Evolutionary conservation across 495 filamentous ascomycete genomes (phyloP).

Genomic region (Aspergillus baeticus): DNA sequence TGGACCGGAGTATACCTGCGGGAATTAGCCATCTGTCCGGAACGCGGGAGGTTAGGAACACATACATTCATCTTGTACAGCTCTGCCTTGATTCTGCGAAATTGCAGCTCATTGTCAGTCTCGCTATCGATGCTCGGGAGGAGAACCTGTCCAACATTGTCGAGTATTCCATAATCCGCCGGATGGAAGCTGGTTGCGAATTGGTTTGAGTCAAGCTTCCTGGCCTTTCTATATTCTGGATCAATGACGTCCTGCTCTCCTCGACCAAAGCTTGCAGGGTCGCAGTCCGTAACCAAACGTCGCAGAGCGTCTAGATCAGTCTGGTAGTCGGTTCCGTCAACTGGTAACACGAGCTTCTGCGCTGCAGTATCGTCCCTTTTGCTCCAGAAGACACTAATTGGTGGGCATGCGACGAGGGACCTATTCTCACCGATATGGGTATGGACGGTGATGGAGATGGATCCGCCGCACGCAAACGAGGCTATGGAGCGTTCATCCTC

Average conservation of each 20-base stretch:
- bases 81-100: conserved; percentile 37
- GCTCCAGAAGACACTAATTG: conserved; percentile 10
- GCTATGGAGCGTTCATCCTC: conserved; percentile 7
- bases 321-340: background rate
- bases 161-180: conserved; percentile 50
- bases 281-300: conserved; percentile 33
- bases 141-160: conserved; percentile 46
- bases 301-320: background rate
- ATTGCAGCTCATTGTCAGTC: conserved; percentile 3
- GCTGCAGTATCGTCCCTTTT: background rate
- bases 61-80: conserved; percentile 58
- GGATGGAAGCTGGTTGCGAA: conserved; percentile 54
- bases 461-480: conserved; percentile 17
- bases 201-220: conserved; percentile 40
- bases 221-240: conserved; percentile 49
- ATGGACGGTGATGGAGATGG: conserved; percentile 5
- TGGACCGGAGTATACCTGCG: conserved; percentile 50
- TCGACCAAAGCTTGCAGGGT: conserved; percentile 48
- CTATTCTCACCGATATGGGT: background rate
- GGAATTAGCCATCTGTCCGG: background rate
- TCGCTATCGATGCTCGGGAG: conserved; percentile 34
- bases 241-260: conserved; percentile 46
- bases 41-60: background rate
- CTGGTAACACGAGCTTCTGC: conserved; percentile 10
- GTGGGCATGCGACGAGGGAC: background rate